These are phyloP conservation scores for Daldinia grandis DNA, from an alignment of 495 filamentous ascomycete genomes.

Conservation along the genomic window DNA sequence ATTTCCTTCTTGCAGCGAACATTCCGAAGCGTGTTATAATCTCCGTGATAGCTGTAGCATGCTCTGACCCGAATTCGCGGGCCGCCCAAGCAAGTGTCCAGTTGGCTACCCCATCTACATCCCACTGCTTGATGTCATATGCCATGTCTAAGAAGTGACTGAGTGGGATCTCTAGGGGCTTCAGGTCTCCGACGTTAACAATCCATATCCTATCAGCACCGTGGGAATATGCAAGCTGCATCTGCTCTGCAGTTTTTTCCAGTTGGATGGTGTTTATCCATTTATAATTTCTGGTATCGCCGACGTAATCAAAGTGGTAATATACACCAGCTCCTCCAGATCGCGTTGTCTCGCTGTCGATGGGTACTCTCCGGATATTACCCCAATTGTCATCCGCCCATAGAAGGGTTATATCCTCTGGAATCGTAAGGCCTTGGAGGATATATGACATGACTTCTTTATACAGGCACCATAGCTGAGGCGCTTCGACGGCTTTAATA, in stretches of 20 bases:
- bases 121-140: constrained; percentile 67
- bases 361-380: constrained; percentile 71
- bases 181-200: constrained; percentile 79
- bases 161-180: constrained; percentile 74
- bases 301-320: constrained; percentile 80
- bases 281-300: constrained; percentile 70
- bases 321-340: constrained; percentile 76
- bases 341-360: constrained; percentile 66
- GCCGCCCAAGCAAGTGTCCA: constrained; percentile 67
- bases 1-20: constrained; percentile 71
- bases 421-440: constrained; percentile 69
- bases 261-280: constrained; percentile 78
- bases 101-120: constrained; percentile 60
- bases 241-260: constrained; percentile 70
- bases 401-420: constrained; percentile 76
- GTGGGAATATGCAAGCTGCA: constrained; percentile 68
- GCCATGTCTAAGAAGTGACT: constrained; percentile 72
- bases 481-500: constrained; percentile 63
- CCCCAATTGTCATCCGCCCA: constrained; percentile 84
- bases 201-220: constrained; percentile 76
- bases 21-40: constrained; percentile 69
- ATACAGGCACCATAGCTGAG: constrained; percentile 78
- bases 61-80: constrained; percentile 64
- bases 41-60: constrained; percentile 59
- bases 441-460: constrained; percentile 77